These are phyloP conservation scores for Polyporus arcularius DNA, from an alignment of 768 basidiomycete genomes.

Conservation along the genomic window DNA sequence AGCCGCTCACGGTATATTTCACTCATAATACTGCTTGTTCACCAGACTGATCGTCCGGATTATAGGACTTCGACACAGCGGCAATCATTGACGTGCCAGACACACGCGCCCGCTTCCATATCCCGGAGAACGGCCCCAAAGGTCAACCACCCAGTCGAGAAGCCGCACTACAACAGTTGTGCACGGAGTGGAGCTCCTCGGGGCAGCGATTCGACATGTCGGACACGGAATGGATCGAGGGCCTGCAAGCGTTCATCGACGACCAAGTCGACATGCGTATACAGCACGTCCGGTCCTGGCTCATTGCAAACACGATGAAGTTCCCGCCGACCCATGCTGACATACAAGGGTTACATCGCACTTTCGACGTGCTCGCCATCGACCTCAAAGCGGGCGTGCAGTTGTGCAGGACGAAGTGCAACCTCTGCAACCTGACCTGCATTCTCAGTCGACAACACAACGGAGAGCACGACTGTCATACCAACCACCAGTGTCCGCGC, in stretches of 20 bases:
- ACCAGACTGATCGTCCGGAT: not conserved
- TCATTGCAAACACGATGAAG: slow-evolving; percentile 47
- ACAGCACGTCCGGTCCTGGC: slow-evolving; percentile 51
- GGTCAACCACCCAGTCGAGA: slow-evolving; percentile 26
- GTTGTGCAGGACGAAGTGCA: slow-evolving; percentile 52
- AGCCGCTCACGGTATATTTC: slow-evolving; percentile 49
- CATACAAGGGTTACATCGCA: slow-evolving; percentile 46
- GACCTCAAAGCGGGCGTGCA: slow-evolving; percentile 48
- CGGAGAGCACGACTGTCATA: slow-evolving; percentile 49
- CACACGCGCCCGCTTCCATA: slow-evolving; percentile 38
- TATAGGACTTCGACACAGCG: slow-evolving; percentile 57
- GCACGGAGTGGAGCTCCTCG: slow-evolving; percentile 33
- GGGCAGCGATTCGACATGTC: slow-evolving; percentile 33
- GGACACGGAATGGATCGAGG: slow-evolving; percentile 45
- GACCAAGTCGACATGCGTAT: slow-evolving; percentile 44
- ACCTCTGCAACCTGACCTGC: slow-evolving; percentile 50
- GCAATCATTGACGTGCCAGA: slow-evolving; percentile 39
- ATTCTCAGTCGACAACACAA: slow-evolving; percentile 48
- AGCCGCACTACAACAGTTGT: slow-evolving; percentile 25
- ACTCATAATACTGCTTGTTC: not conserved
- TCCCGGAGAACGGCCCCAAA: slow-evolving; percentile 18
- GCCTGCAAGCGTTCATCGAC: slow-evolving; percentile 41
- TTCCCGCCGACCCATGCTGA: slow-evolving; percentile 47
- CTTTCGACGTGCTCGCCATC: slow-evolving; percentile 43
- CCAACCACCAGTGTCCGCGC: slow-evolving; percentile 48